Base-by-base conservation (phyloP, 176 grass and related monocot genomes). In the Phoenix dactylifera region DNA sequence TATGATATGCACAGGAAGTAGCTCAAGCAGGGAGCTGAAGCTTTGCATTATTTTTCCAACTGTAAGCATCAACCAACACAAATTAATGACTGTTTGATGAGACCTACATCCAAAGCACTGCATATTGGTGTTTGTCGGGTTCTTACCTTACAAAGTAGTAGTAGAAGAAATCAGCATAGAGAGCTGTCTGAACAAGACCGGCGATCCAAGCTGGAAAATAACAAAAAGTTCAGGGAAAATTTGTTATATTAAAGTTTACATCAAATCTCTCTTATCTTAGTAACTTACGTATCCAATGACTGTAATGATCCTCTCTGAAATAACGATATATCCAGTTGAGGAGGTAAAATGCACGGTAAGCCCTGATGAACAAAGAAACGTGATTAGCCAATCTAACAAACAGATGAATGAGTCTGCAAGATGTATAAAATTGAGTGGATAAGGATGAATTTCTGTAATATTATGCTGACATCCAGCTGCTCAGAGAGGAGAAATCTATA, bases 41-140 rank as follows among this genome's bases (percentile, higher is more conserved):
- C 74, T 83, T 98, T 59, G 78, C 88, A 2, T 88, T 98, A 67
- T 98, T 98, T 76, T 93, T 98, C 94, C 94, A 98, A 77, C 94
- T 98, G 70, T 49, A 81, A 80, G 18, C 6, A 55, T 24, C 5
- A 16, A 50, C 23, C 51, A 19, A 54, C 19, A 67, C 1, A 50
- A 62, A 22, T 64, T 6, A 82, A 60, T 30, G 30, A 7, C 28
- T 22, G 5, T 15, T 18, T 59, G 14, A 3, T 61, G 32, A 56
- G 18, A 28, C 4, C 20, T 22, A 26, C 53, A 3, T 51, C 16
- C 24, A 52, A 26, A 30, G 26, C 30, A 20, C 48, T 24, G 10
- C 35, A 44, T 14, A 64, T 24, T 15, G 18, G 60, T 50, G n/a
- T 54, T 17, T 5, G 50, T 14, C 6, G 22, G 17, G 4, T 66